Base-by-base conservation (phyloP, 129 eudicot species). In the Glebionis coronaria region DNA sequence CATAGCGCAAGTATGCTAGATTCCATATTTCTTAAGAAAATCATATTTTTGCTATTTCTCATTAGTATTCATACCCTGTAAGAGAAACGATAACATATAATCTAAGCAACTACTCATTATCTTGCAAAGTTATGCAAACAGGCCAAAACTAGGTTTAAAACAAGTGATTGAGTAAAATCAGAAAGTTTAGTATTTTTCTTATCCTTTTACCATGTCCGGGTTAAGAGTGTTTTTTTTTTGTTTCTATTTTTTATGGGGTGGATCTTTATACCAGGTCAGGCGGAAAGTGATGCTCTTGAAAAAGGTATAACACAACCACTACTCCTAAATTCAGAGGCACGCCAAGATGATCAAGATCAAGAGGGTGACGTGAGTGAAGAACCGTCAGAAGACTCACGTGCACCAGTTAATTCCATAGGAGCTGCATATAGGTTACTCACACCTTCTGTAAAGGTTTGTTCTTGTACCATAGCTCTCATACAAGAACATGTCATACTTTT, bases 371-470 rank as follows among this genome's bases (percentile, higher is more conserved):
- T 3, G 40, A 88, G 96, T 79, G 98, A 88, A 80, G 96, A 76
- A 77, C 87, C 85, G 78, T 61, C 81, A 18, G 85, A 91, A 84
- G 95, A 91, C 45, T 76, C 88, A 44, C 91, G 81, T 58, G 64
- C 65, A 25, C 91, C 98, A 29, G 87, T 83, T 61, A 91, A 68
- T 49, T 91, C 98, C 31, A 67, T 91, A 10, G 78, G 62, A 51
- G 65, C 90, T 13, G 98, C 98, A 25, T 91, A 91, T 63, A 85
- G 82, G 72, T 76, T 91, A 68, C 98, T 91, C 65, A 91, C 96
- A 9, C 96, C 96, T 67, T 88, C 98, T 4, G 91, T 91, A 60
- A 91, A 91, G 96, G 98, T 91, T 83, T 49, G 60, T 23, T 61
- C 61, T 49, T 49, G 28, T 21, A 14, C 8, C 44, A 23, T 15